These are phyloP conservation scores for Gautieria morchelliformis DNA, from an alignment of 768 basidiomycete genomes.

Conservation along the genomic window DNA sequence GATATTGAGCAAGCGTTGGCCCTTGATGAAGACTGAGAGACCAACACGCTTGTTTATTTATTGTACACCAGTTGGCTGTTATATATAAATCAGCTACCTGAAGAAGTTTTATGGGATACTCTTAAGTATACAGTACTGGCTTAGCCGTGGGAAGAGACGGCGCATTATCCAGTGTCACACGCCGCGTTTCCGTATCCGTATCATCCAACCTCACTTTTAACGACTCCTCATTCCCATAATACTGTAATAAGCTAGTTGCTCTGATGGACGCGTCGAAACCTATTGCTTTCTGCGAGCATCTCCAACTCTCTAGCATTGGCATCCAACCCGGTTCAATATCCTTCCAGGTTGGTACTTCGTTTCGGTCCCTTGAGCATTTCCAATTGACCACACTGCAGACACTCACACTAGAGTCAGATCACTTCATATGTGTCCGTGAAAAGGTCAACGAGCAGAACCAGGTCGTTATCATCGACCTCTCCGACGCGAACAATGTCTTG, in stretches of 20 bases:
- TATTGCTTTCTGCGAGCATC: slow-evolving; percentile 82
- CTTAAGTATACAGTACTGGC: too few relatives aligned
- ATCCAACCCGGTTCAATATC: slow-evolving; percentile 95
- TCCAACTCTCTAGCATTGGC: slow-evolving; percentile 91
- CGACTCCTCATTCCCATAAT: neutral
- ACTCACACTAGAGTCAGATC: slow-evolving; percentile 93
- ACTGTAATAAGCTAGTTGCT: neutral
- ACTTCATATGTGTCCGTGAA: slow-evolving; percentile 96
- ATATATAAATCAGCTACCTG: neutral
- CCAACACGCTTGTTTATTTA: slow-evolving; percentile 15
- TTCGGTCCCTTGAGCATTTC: slow-evolving; percentile 9
- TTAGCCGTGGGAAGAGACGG: neutral
- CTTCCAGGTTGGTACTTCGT: slow-evolving; percentile 64
- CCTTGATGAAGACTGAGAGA: slow-evolving; percentile 46
- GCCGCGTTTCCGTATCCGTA: neutral
- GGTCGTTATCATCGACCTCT: slow-evolving; percentile 97
- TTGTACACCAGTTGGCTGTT: too few relatives aligned
- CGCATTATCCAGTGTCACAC: neutral
- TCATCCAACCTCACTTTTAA: neutral
- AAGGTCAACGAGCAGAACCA: slow-evolving; percentile 92
- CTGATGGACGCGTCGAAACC: slow-evolving; percentile 40
- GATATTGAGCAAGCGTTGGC: slow-evolving; percentile 73
- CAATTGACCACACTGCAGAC: slow-evolving; percentile 37
- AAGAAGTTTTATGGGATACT: neutral
- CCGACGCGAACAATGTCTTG: slow-evolving; percentile 94